Evolutionary conservation across 73 alveolate species (phyloP).

Genomic region (Breviolum minutum): DNA sequence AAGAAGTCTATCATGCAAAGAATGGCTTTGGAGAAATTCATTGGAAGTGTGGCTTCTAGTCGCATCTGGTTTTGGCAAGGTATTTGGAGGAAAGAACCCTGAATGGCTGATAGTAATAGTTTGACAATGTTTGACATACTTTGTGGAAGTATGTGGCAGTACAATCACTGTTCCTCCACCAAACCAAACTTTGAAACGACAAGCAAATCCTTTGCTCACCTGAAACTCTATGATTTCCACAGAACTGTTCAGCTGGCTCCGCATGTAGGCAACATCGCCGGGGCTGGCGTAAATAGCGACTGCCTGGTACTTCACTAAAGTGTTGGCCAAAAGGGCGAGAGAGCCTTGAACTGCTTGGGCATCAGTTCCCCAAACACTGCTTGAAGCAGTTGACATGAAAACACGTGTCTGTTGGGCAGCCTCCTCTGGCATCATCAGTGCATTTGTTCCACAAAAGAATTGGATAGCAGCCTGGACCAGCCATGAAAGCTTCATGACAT

Average conservation of each 20-base stretch:
- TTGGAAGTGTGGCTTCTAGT: too few species aligned
- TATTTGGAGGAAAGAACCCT: not conserved
- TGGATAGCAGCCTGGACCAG: not conserved
- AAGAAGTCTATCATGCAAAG: too few species aligned
- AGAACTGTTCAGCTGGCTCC: conserved; percentile 11
- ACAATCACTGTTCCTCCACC: too few species aligned
- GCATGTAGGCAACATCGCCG: conserved; percentile 2
- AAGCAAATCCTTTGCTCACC: not conserved
- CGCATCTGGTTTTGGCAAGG: too few species aligned
- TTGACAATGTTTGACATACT: not conserved
- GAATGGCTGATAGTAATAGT: not conserved
- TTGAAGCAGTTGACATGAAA: conserved; percentile 87
- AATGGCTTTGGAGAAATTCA: not conserved
- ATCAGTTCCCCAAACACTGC: conserved; percentile 29
- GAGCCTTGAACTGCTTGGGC: conserved; percentile 32
- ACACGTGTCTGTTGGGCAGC: conserved; percentile 65
- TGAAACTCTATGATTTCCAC: conserved; percentile 32
- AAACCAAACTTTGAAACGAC: not conserved
- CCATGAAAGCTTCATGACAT: not conserved
- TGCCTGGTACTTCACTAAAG: conserved; percentile 91
- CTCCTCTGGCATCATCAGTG: conserved; percentile 88
- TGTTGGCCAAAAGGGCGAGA: conserved; percentile 85
- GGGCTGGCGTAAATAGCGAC: conserved; percentile 71
- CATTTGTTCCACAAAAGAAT: not conserved
- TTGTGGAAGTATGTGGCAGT: too few species aligned